These are phyloP conservation scores for Capronia epimyces DNA, from an alignment of 2,329 filamentous ascomycete genomes.

Conservation along the genomic window DNA sequence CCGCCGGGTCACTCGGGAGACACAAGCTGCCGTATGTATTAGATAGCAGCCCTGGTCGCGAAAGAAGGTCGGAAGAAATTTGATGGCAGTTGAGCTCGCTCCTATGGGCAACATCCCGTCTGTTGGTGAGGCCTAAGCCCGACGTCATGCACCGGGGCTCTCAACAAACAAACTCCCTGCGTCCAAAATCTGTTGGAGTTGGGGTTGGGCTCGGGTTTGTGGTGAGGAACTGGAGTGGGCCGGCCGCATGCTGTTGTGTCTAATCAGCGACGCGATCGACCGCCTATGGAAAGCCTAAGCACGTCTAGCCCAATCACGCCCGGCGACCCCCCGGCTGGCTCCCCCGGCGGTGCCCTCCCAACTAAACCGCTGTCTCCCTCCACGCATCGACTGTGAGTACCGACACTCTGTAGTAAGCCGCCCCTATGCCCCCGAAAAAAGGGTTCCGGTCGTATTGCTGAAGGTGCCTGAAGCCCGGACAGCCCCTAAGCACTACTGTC, in stretches of 20 bases:
- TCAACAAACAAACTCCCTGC: background rate
- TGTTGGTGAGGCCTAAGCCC: background rate
- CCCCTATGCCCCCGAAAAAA: slow-evolving; percentile 3
- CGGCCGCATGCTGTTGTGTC: slow-evolving; percentile 1
- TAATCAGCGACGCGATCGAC: slow-evolving; percentile 20
- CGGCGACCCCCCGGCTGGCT: slow-evolving; percentile 11
- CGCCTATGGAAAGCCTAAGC: slow-evolving; percentile 14
- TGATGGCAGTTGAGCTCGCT: background rate
- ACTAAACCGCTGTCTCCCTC: slow-evolving; percentile 2
- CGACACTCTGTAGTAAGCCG: too few species aligned
- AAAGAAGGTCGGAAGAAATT: slow-evolving; percentile 9
- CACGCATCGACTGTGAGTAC: background rate
- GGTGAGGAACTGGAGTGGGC: slow-evolving; percentile 10
- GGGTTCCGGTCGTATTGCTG: background rate
- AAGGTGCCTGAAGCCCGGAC: background rate
- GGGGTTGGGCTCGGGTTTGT: slow-evolving; percentile 8
- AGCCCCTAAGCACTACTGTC: background rate
- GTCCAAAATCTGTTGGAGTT: slow-evolving; percentile 19
- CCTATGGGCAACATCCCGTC: background rate
- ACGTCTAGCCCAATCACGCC: slow-evolving; percentile 6
- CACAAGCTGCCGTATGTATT: too few species aligned
- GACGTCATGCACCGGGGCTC: slow-evolving; percentile 2
- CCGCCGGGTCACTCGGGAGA: slow-evolving; percentile 13
- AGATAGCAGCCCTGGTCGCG: background rate
- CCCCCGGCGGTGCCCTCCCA: slow-evolving; percentile 15